A percentile compares a stretch with the other conserved stretches of the same genome.
Conservation (phyloP, 768 basidiomycete genomes). For the Russula griseocarnosa region DNA sequence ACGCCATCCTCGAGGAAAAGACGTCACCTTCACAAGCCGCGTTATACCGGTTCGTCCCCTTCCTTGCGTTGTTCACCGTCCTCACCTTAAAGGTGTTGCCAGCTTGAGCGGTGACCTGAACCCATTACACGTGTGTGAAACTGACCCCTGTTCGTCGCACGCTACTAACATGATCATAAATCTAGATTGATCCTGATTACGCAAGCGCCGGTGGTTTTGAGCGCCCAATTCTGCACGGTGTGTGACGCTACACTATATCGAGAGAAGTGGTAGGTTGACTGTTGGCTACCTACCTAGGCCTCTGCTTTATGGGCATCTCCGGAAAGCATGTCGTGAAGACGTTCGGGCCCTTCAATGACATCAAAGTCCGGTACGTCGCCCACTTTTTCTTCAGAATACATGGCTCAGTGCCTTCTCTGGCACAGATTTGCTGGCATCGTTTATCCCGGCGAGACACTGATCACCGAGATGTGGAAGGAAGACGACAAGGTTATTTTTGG, state of each 20-base stretch:
- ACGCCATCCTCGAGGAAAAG: slow-evolving; percentile 84
- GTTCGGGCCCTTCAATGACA: slow-evolving; percentile 83
- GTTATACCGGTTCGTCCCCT: slow-evolving; percentile 67
- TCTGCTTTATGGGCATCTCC: slow-evolving; percentile 90
- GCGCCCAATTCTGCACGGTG: slow-evolving; percentile 78
- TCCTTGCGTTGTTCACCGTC: background rate
- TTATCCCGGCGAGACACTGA: slow-evolving; percentile 91
- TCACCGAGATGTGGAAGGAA: slow-evolving; percentile 99
- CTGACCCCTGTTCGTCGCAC: background rate
- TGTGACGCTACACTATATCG: slow-evolving; percentile 1
- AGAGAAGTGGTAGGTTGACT: slow-evolving; percentile 1
- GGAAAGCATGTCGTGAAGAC: slow-evolving; percentile 88
- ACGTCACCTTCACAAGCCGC: slow-evolving; percentile 81
- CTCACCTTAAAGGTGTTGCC: slow-evolving; percentile 7
- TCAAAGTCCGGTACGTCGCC: slow-evolving; percentile 80
- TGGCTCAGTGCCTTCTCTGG: slow-evolving; percentile 14
- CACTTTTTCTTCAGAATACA: background rate
- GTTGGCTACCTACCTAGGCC: slow-evolving; percentile 40
- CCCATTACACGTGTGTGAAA: slow-evolving; percentile 70
- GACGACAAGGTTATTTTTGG: slow-evolving; percentile 86
- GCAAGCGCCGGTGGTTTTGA: slow-evolving; percentile 94
- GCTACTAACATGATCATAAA: background rate
- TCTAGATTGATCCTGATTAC: slow-evolving; percentile 85
- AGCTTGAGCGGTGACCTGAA: slow-evolving; percentile 90
- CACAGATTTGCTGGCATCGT: slow-evolving; percentile 85